A percentile compares a stretch with the other conserved stretches of the same genome.
These are phyloP conservation scores for Phyllosticta capitalensis DNA, from an alignment of 2,329 filamentous ascomycete genomes.

Conservation along the genomic window DNA sequence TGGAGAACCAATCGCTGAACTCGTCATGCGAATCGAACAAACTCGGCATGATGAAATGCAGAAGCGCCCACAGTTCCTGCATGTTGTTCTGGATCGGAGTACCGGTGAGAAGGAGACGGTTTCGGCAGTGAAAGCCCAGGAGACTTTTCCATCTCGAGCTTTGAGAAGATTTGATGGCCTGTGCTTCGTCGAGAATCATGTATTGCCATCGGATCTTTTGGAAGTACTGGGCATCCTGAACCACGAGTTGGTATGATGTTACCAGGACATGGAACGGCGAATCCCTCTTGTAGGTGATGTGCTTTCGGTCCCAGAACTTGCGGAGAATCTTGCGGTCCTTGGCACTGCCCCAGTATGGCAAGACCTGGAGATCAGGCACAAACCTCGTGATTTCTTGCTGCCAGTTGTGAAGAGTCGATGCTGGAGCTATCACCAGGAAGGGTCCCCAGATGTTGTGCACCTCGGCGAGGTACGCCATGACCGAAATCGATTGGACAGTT, in stretches of 20 bases:
- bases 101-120: constrained; percentile 84
- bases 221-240: constrained; percentile 93
- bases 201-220: constrained; percentile 99
- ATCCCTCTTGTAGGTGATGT: constrained; percentile 88
- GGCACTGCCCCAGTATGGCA: constrained; percentile 95
- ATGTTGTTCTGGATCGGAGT: constrained; percentile 99
- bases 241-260: constrained; percentile 94
- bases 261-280: constrained; percentile 93
- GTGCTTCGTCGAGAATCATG: constrained; percentile 98
- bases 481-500: constrained; percentile 96
- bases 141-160: constrained; percentile 96
- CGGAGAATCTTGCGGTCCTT: constrained; percentile 90
- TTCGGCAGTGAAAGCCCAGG: constrained; percentile 88
- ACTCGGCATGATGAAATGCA: constrained; percentile 99
- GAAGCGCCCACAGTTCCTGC: constrained; percentile 94
- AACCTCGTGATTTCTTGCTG: constrained; percentile 96
- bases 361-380: constrained; percentile 85
- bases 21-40: constrained; percentile 91
- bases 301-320: constrained; percentile 98
- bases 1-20: constrained; percentile 90
- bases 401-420: constrained; percentile 97
- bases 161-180: constrained; percentile 96
- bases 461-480: constrained; percentile 97
- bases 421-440: constrained; percentile 90
- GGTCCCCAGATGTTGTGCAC: constrained; percentile 98